These are phyloP conservation scores for Colletotrichum paranaense DNA, from an alignment of 2,329 filamentous ascomycete species.

Conservation along the genomic window DNA sequence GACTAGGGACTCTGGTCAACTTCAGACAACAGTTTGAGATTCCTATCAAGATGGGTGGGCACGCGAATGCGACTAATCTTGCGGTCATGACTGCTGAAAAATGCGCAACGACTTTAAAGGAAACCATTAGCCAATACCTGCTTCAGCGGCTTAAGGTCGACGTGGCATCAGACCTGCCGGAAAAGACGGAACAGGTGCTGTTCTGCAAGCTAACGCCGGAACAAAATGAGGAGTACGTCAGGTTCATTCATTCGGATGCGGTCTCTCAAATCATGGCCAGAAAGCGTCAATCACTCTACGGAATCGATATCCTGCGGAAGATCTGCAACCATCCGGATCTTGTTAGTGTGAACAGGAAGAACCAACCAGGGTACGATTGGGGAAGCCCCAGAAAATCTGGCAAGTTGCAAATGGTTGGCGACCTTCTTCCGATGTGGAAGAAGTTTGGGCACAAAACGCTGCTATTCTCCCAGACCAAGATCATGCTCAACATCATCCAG, in stretches of 20 bases:
- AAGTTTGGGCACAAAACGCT: slow-evolving; percentile 91
- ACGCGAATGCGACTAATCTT: slow-evolving; percentile 93
- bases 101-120: slow-evolving; percentile 93
- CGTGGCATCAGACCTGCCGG: slow-evolving; percentile 91
- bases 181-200: slow-evolving; percentile 95
- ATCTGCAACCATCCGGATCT: slow-evolving; percentile 98
- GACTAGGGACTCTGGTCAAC: slow-evolving; percentile 88
- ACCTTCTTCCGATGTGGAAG: slow-evolving; percentile 88
- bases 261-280: slow-evolving; percentile 84
- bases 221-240: slow-evolving; percentile 84
- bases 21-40: slow-evolving; percentile 94
- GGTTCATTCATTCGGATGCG: slow-evolving; percentile 84
- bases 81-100: slow-evolving; percentile 95
- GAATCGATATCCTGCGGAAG: slow-evolving; percentile 92
- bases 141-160: slow-evolving; percentile 93
- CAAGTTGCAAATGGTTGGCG: slow-evolving; percentile 95
- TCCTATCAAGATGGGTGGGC: slow-evolving; percentile 92
- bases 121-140: slow-evolving; percentile 92
- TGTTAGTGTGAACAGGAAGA: slow-evolving; percentile 68
- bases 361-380: slow-evolving; percentile 77
- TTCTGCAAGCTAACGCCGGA: slow-evolving; percentile 91
- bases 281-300: slow-evolving; percentile 83
- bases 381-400: slow-evolving; percentile 84
- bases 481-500: slow-evolving; percentile 96
- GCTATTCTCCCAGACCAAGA: slow-evolving; percentile 91